Evolutionary conservation across 495 filamentous ascomycete species (phyloP), one percentile per base, ranked within the genome.

Genomic region (Neurospora sp.): DNA sequence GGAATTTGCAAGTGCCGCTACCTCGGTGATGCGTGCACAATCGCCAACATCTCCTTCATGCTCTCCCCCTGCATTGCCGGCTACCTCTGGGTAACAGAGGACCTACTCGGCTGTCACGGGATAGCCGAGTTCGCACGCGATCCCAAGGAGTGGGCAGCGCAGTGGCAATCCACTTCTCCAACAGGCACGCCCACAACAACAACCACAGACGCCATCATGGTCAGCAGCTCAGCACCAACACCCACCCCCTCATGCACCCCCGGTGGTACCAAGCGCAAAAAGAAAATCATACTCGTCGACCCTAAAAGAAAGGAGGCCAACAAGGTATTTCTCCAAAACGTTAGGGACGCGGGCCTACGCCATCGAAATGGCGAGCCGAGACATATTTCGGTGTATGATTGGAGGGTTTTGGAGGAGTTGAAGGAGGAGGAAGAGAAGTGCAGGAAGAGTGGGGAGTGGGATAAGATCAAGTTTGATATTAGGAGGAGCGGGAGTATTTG

Each of bases 211-310:
- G 3, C 70, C 81, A 35, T 79, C 82, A 44, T 71, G 78, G 42
- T 73, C 74, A 14, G 59, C 12, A 61, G 53, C 12, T 61, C 78
- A 9, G 84, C 82, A 83, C 68, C 74, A 42, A 59, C 48, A 14
- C 20, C 20, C 4, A 27, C 48, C 48, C 48, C 20, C 4, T 77
- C 79, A 12, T 82, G 83, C 6, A 74, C 86, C 12, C 81, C 78
- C 12, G 79, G 77, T 10, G 82, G 79, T 53, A 69, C 41, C 9
- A 48, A 70, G 9, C 76, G 75, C 8, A 76, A 76, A 3, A 77
- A 78, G 16, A 85, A 81, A 75, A 79, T 87, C 38, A 79, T 81
- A 4, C 79, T 88, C 0, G 84, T 88, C 0, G 86, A 88, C 69
- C 70, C 81, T 12, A 78, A 78, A 14, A 75, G 81, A 0, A 71